Evolutionary conservation across 2,329 filamentous ascomycete genomes (phyloP).

Genomic region (Claviceps spartinae): DNA sequence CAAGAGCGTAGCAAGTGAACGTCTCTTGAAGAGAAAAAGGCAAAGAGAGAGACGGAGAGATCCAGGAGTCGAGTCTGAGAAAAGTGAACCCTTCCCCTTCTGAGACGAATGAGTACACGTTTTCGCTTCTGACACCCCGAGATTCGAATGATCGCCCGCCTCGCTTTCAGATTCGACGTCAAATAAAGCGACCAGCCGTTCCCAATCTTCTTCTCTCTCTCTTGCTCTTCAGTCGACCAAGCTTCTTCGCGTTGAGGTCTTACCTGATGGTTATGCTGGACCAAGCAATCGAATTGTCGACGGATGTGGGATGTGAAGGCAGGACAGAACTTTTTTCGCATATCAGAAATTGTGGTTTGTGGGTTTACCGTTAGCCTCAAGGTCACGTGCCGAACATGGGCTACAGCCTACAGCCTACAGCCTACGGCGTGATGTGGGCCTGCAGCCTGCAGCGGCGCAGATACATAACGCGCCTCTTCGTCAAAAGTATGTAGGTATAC

Average conservation of each 20-base stretch:
- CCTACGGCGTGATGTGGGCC: not conserved
- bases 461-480: no score
- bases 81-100: not conserved
- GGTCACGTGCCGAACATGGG: slow-evolving; percentile 17
- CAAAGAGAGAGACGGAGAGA: not conserved
- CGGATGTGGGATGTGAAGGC: slow-evolving; percentile 23
- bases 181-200: not conserved
- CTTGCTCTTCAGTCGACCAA: not conserved
- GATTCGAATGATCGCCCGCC: not conserved
- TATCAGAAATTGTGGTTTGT: slow-evolving; percentile 27
- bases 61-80: not conserved
- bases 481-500: no score
- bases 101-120: not conserved
- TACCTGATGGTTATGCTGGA: slow-evolving; percentile 35
- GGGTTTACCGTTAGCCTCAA: slow-evolving; percentile 21
- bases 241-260: slow-evolving; percentile 14
- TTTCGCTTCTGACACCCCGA: not conserved
- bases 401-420: no score
- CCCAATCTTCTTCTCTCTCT: not conserved
- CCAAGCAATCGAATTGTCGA: slow-evolving; percentile 33
- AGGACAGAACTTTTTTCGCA: slow-evolving; percentile 19
- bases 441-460: no score
- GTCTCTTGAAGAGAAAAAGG: not conserved
- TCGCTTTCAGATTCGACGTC: not conserved
- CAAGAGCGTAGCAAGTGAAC: not conserved